Conservation (phyloP, 805 yeast genomes). For the Candida endomychidarum region DNA sequence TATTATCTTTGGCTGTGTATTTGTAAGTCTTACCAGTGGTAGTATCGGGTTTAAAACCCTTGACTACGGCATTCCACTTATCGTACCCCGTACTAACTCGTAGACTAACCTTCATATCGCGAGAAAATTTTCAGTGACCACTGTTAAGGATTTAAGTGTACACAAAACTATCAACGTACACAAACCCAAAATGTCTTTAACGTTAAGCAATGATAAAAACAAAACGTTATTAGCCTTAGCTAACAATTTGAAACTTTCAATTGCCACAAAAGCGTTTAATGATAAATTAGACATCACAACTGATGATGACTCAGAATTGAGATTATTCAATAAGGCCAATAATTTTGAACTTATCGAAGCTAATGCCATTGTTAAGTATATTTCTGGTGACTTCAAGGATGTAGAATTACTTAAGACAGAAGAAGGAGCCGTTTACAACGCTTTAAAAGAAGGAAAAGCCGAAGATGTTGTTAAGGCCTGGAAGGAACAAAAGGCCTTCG, state of each 20-base stretch:
- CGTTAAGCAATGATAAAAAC: slow-evolving; percentile 23
- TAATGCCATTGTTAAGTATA: slow-evolving; percentile 67
- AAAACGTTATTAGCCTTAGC: slow-evolving; percentile 28
- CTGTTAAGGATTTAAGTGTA: too few relatives aligned
- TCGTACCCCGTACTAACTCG: slow-evolving; percentile 2
- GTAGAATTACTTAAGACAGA: slow-evolving; percentile 38
- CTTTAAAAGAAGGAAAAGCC: slow-evolving; percentile 34
- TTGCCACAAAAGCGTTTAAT: slow-evolving; percentile 38
- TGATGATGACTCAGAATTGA: slow-evolving; percentile 24
- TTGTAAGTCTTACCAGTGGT: neutral
- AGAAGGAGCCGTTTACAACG: slow-evolving; percentile 45
- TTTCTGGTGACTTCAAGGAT: slow-evolving; percentile 48
- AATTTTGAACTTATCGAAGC: slow-evolving; percentile 58
- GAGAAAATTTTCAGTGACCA: slow-evolving; percentile 1
- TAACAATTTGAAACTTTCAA: slow-evolving; percentile 43
- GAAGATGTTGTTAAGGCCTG: slow-evolving; percentile 21
- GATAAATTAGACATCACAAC: slow-evolving; percentile 20
- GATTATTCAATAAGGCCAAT: slow-evolving; percentile 33
- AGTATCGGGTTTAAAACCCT: neutral
- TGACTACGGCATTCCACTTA: slow-evolving; percentile 19
- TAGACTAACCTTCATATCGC: too few relatives aligned
- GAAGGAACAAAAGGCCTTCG: slow-evolving; percentile 17
- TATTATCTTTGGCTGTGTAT: slow-evolving; percentile 64
- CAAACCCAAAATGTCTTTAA: slow-evolving; percentile 5
- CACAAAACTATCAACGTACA: too few relatives aligned